Evolutionary conservation across 306 rosid genomes (phyloP).

Genomic region (Fagus sylvatica): DNA sequence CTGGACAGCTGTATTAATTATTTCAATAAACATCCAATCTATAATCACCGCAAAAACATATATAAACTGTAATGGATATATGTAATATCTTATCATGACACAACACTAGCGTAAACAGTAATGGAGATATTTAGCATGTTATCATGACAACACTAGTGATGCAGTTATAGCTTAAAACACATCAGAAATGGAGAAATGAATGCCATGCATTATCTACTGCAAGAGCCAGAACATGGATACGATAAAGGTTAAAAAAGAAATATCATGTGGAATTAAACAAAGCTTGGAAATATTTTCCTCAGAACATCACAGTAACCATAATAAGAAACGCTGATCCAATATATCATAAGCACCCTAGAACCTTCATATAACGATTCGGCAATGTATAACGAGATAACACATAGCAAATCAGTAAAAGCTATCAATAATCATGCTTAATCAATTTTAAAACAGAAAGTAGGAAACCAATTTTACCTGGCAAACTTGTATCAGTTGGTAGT

Average conservation of each 20-base stretch:
- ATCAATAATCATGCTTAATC: neutral
- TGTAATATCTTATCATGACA: neutral
- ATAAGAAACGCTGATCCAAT: neutral
- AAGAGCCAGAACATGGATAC: neutral
- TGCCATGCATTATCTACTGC: neutral
- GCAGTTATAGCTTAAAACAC: neutral
- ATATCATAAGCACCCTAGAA: neutral
- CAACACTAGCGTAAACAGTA: neutral
- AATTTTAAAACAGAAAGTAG: constrained; percentile 4
- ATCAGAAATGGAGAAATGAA: neutral
- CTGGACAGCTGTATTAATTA: neutral
- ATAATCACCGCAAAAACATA: neutral
- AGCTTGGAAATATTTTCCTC: neutral
- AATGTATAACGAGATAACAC: neutral
- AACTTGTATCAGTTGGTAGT: constrained; percentile 87
- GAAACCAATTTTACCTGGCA: constrained; percentile 62
- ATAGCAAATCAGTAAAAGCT: neutral
- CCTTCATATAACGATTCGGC: neutral
- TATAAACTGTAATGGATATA: neutral
- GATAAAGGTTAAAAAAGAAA: neutral
- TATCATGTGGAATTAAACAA: neutral
- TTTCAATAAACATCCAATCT: neutral
- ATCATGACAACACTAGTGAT: neutral
- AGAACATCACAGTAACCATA: neutral
- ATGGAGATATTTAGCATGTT: too few relatives aligned